Percentiles rank a stretch among this genome's conserved stretches.
These are phyloP conservation scores for Cercophora samala DNA, from an alignment of 495 filamentous ascomycete genomes.

Conservation along the genomic window DNA sequence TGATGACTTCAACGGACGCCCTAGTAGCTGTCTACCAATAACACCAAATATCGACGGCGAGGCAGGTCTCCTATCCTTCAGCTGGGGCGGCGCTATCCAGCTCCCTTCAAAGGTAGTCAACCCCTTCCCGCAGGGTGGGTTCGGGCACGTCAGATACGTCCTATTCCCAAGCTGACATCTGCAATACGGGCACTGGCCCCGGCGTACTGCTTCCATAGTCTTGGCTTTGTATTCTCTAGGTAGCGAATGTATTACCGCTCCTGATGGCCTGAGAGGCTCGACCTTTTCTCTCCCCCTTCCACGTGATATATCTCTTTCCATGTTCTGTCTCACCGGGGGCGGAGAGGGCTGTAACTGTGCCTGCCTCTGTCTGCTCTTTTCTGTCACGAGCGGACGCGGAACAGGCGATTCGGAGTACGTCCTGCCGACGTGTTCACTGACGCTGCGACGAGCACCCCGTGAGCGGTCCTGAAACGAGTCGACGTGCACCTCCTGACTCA, in stretches of 20 bases:
- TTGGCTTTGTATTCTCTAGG: background rate
- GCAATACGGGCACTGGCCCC: background rate
- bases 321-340: background rate
- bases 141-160: background rate
- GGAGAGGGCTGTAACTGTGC: background rate
- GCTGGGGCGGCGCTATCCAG: background rate
- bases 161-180: background rate
- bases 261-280: background rate
- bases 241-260: background rate
- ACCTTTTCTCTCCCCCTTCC: background rate
- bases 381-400: background rate
- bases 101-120: conserved; percentile 2
- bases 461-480: background rate
- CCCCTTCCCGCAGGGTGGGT: background rate
- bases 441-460: background rate
- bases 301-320: background rate
- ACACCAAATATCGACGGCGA: background rate
- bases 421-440: background rate
- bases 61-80: background rate
- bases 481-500: background rate
- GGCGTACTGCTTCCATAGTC: background rate
- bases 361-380: background rate
- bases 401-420: background rate
- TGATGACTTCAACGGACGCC: background rate
- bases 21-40: background rate